These are phyloP conservation scores for Sabuloglossum arenarium DNA, from an alignment of 495 filamentous ascomycete genomes.

Conservation along the genomic window DNA sequence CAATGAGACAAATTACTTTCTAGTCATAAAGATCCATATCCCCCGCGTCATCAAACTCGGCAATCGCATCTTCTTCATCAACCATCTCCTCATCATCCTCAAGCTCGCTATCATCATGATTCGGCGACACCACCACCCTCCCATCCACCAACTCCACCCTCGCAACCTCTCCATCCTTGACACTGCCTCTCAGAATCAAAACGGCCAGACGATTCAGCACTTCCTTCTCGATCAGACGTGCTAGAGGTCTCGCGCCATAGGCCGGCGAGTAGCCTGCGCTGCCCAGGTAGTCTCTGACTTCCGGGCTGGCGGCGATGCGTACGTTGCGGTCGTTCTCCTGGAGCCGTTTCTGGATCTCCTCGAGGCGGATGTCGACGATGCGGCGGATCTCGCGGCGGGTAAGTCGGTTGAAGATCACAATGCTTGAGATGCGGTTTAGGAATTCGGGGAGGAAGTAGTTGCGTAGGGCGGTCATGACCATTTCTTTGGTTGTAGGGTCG, in stretches of 20 bases:
- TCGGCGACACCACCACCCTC: constrained; percentile 59
- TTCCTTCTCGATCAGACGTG: constrained; percentile 83
- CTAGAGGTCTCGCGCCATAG: constrained; percentile 78
- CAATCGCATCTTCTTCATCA: constrained; percentile 26
- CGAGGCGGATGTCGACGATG: constrained; percentile 82
- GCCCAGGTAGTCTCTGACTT: constrained; percentile 80
- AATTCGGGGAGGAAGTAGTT: constrained; percentile 97
- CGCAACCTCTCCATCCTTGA: constrained; percentile 70
- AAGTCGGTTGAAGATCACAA: constrained; percentile 96
- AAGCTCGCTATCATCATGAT: constrained; percentile 48
- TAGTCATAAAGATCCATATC: constrained; percentile 55
- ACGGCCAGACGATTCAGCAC: constrained; percentile 85
- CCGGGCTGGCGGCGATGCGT: constrained; percentile 48
- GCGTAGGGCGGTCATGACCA: constrained; percentile 74
- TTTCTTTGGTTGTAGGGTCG: constrained; percentile 64
- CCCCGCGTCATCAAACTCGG: constrained; percentile 32
- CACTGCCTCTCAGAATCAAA: constrained; percentile 62
- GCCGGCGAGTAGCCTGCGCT: constrained; percentile 77
- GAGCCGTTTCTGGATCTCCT: constrained; percentile 80
- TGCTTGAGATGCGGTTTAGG: constrained; percentile 86
- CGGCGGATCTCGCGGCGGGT: constrained; percentile 70
- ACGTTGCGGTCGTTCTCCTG: constrained; percentile 63
- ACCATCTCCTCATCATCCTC: constrained; percentile 52
- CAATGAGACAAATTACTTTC: background rate
- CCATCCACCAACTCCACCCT: constrained; percentile 55